A percentile compares a stretch with the other conserved stretches of the same genome.
Conservation (phyloP, 225 moss, liverwort and hornwort genomes). For the Takakia lepidozioides region DNA sequence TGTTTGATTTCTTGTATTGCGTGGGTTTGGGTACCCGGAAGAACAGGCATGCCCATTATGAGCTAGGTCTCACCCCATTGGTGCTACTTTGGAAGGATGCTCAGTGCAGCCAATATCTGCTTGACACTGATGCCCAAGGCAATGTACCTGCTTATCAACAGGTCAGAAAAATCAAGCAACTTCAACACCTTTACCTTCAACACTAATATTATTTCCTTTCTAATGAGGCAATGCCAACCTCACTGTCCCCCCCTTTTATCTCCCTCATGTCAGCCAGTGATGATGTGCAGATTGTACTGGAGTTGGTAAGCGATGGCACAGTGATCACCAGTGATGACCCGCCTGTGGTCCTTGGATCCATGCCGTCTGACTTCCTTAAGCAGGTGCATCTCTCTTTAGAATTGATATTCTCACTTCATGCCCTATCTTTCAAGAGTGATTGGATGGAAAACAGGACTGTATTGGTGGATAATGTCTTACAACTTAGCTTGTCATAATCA, state of each 20-base stretch:
- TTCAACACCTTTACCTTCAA: too few relatives aligned
- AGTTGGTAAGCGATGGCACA: conserved; percentile 55
- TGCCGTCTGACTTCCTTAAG: conserved; percentile 68
- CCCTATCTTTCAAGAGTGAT: too few relatives aligned
- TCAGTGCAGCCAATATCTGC: conserved; percentile 71
- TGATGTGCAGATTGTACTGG: conserved; percentile 67
- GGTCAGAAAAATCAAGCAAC: conserved; percentile 34
- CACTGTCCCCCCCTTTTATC: background rate
- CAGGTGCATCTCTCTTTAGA: too few relatives aligned
- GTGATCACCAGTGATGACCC: conserved; percentile 81
- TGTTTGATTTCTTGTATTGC: too few relatives aligned
- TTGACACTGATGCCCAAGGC: conserved; percentile 90
- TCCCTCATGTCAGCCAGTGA: background rate
- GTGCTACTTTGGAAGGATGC: conserved; percentile 94
- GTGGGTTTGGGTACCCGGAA: too few relatives aligned
- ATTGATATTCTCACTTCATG: too few relatives aligned
- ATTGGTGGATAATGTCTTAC: too few relatives aligned
- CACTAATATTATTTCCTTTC: too few relatives aligned
- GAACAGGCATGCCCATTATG: conserved; percentile 84
- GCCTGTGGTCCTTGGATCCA: conserved; percentile 48
- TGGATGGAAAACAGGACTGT: too few relatives aligned
- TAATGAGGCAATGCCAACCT: background rate
- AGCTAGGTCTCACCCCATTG: conserved; percentile 83
- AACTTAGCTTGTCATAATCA: too few relatives aligned
- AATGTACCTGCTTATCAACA: conserved; percentile 80